These are phyloP conservation scores for Acacia melanoxylon DNA, from an alignment of 306 rosid species.

Conservation along the genomic window DNA sequence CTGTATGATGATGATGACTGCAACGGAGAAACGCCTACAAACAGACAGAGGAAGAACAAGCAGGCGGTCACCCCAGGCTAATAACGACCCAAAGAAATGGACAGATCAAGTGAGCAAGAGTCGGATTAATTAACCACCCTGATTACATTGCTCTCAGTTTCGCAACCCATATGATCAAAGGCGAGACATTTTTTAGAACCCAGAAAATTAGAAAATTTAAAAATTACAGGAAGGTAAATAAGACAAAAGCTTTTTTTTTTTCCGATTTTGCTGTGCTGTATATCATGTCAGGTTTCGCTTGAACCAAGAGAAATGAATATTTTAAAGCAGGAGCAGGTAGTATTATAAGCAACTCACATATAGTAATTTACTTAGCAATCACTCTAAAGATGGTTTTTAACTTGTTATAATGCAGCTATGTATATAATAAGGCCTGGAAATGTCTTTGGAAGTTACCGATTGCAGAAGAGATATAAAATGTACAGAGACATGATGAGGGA, in stretches of 20 bases:
- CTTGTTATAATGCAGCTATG: not conserved
- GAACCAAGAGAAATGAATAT: constrained; percentile 47
- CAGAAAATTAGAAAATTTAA: not conserved
- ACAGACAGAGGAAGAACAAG: not conserved
- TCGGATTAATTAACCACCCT: constrained; percentile 21
- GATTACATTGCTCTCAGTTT: constrained; percentile 7
- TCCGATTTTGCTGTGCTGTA: constrained; percentile 14
- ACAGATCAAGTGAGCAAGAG: constrained; percentile 22
- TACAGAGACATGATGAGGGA: not conserved
- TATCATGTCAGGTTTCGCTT: constrained; percentile 35
- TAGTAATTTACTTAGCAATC: constrained; percentile 26
- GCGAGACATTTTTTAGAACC: constrained; percentile 2
- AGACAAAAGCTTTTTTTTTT: not conserved
- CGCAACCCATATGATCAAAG: constrained; percentile 27
- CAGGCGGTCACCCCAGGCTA: constrained; percentile 26
- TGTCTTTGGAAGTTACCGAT: constrained; percentile 28
- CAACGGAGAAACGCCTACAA: constrained; percentile 3
- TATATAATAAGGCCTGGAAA: constrained; percentile 1
- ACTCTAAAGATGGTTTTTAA: constrained; percentile 34
- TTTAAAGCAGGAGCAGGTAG: constrained; percentile 8
- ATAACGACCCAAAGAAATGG: constrained; percentile 38
- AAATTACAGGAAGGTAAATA: not conserved
- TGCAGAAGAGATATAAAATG: not conserved
- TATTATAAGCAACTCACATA: constrained; percentile 15
- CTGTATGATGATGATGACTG: constrained; percentile 25